These are phyloP conservation scores for Amaranthus palmeri DNA, from an alignment of 148 eudicot genomes.

Conservation along the genomic window DNA sequence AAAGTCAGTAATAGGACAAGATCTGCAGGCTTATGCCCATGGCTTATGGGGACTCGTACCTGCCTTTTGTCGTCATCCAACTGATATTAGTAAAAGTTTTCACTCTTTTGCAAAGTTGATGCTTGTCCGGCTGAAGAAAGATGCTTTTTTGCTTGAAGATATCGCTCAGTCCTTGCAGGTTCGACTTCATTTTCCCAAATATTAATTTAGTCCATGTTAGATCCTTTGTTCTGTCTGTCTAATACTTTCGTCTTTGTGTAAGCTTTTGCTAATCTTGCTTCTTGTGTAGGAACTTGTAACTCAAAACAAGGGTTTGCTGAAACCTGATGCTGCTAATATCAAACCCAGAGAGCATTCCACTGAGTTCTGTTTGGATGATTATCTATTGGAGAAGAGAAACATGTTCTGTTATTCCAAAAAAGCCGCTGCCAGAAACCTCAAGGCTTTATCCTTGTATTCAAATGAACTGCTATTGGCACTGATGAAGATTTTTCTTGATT, in stretches of 20 bases:
- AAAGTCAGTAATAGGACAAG: conserved; percentile 52
- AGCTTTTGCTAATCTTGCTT: conserved; percentile 2
- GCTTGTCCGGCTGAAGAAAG: conserved; percentile 47
- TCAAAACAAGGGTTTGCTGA: conserved; percentile 40
- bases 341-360: conserved; percentile 25
- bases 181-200: neutral
- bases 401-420: conserved; percentile 40
- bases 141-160: conserved; percentile 52
- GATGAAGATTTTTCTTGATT: conserved; percentile 41
- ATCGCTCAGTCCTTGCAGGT: conserved; percentile 71
- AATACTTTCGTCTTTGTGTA: neutral
- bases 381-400: conserved; percentile 26
- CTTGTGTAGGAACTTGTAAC: conserved; percentile 62
- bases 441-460: conserved; percentile 49
- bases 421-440: conserved; percentile 45
- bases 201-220: neutral
- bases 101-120: conserved; percentile 45
- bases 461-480: conserved; percentile 57
- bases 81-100: conserved; percentile 53
- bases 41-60: conserved; percentile 76
- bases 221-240: neutral
- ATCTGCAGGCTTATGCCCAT: conserved; percentile 64
- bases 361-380: conserved; percentile 26
- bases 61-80: conserved; percentile 77
- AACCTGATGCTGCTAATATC: conserved; percentile 29